Evolutionary conservation across 2,329 filamentous ascomycete genomes (phyloP), one percentile per base, ranked within the genome.

Genomic region (Fusarium ambrosium): DNA sequence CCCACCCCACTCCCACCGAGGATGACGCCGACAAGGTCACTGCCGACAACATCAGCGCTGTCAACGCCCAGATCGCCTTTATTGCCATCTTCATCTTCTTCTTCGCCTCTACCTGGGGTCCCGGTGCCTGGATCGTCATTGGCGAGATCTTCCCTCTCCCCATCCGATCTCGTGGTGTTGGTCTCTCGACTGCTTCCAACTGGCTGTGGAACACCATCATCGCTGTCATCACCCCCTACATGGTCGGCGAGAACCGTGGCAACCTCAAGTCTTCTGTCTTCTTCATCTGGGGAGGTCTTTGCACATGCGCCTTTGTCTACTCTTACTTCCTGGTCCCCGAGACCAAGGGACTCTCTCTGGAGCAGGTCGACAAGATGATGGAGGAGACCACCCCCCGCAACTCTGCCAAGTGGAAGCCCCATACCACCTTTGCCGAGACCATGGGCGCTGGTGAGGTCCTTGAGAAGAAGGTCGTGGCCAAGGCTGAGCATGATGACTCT

Each of bases 61-160:
- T 75, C 64, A 76, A 76, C 64, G 73, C 93, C 60, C 92, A 95
- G 88, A 95, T 97, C 75, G 91, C 94, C 71, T 97, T 97, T 86
- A 97, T 97, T 81, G 93, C 92, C 86, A 92, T 97, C 87, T 97
- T 95, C 89, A 95, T 97, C 88, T 95, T 94, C 89, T 96, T 93
- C 89, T 97, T 97, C 83, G 95, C 95, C 70, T 92, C 90, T 68
- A 97, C 95, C 74, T 97, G 94, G 95, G 95, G 95, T 63, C 94
- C 94, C 8, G 92, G 91, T 60, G 89, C 93, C 63, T 95, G 93
- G 93, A 90, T 93, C 64, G 89, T 97, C 77, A 95, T 97, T 79
- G 95, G 95, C 81, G 95, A 98, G 87, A 93, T 97, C 84, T 97
- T 93, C 90, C 94, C 95, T 68, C 90, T 97, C 64, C 94, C 94